Evolutionary conservation across 106 monocot genomes (phyloP), one percentile per base, ranked within the genome.

Genomic region (Dactylorhiza incarnata): DNA sequence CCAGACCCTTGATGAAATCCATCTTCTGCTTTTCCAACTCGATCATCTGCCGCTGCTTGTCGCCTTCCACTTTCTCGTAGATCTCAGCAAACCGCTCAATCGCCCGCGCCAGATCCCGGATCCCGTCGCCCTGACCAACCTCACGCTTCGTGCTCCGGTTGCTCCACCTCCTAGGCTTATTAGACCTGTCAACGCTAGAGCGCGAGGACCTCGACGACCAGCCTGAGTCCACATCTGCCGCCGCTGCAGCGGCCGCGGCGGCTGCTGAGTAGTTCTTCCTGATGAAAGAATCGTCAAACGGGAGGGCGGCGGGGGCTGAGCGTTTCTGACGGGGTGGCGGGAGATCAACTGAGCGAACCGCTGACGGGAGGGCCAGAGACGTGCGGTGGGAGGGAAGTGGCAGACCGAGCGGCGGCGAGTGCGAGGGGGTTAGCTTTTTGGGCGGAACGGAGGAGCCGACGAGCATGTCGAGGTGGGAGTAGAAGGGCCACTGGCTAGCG

Each of bases 1-100:
- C 95, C 17, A 95, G 82, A 53, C 82, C 85, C 82, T 92, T 92
- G 26, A 86, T 75, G 53, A 95, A 90, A 80, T 99, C 91, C 94
- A 99, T 99, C 78, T 86, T 54, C 86, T 99, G 94, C 89, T 83
- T 91, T 86, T 99, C 97, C 79, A 99, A 78, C 58, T 99, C 89
- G 72, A 91, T 77, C 86, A 94, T 82, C 70, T 99, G 91, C 71
- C 78, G 26, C 80, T 91, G 89, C 81, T 91, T 94, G 22, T 81
- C 81, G 45, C 62, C 71, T 80, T 94, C 97, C 74, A 99, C 89
- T 68, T 79, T 80, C 84, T 97, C 96, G 55, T 93, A 97, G 29
- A 97, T 87, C 81, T 93, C 91, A 5, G 84, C 84, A 49, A 97
- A 85, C 56, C 76, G 81, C 58, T 73, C 68, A 9, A 99, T 88